Evolutionary conservation across 163 green algal species (phyloP), one percentile per base, ranked within the genome.

Genomic region (Trebouxiophyceae sp.): DNA sequence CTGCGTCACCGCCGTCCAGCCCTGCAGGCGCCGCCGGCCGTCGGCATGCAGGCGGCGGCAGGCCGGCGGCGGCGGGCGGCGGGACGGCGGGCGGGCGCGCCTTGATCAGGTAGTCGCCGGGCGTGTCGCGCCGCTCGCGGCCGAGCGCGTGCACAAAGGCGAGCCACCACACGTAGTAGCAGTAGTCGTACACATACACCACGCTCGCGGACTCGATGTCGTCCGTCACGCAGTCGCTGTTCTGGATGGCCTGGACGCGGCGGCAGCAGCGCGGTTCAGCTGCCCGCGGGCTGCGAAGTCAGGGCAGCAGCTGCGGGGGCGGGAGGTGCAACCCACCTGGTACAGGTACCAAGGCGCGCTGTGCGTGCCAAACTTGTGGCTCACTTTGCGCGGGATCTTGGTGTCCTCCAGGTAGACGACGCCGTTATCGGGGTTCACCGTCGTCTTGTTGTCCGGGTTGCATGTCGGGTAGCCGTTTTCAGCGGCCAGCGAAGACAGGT

Each of bases 121-220:
- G 27, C 60, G 20, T 45, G 27, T 66, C 28, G 19, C 34, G 26
- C 44, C 45, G 33, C 44, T 33, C 29, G 6, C 44, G 47, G 46
- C 34, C 31, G 4, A 7, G 28, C 0, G 45, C 29, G 27, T 60
- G 45, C 44, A 33, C 20, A 27, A 60, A 20, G 12, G 62, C 54
- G 19, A 68, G 47, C 2, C 31, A 33, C 54, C 64, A 64, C 20
- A 63, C 64, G 32, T 47, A 20, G 64, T 70, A 70, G 64, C 64
- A 70, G 64, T 70, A 63, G 33, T 63, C 54, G 31, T 70, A 63
- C 54, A 70, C 64, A 63, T 64, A 70, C 54, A 70, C 64, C 54
- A 63, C 33, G 27, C 57, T 22, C 23, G 64, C 64, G 20, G 44
- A 33, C 2, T 63, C 54, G n/a, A 70, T 70, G 24, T 28, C 33